Evolutionary conservation across 257 asterid genomes (phyloP).

Genomic region (Lantana camara): DNA sequence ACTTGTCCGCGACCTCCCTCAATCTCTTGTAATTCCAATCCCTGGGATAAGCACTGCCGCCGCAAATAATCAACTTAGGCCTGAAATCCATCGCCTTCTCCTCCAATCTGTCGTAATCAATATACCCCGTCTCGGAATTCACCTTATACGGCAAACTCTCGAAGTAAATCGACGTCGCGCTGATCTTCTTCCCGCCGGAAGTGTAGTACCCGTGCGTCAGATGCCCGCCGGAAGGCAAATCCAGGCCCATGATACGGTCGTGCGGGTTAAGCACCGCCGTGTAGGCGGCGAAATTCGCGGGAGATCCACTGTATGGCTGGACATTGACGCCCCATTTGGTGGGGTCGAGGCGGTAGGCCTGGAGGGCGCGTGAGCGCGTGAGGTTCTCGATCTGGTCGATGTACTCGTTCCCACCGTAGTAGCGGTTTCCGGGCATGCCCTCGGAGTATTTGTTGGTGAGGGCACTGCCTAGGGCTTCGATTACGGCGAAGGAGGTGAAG

Average conservation of each 20-base stretch:
- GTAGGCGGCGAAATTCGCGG: conserved; percentile 81
- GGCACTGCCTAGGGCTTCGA: conserved; percentile 64
- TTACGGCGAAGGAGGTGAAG: conserved; percentile 78
- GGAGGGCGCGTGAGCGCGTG: conserved; percentile 65
- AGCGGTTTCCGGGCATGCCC: conserved; percentile 65
- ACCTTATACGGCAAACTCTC: conserved; percentile 96
- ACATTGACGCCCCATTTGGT: conserved; percentile 72
- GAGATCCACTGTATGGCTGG: conserved; percentile 74
- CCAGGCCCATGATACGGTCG: conserved; percentile 83
- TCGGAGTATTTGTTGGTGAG: conserved; percentile 69
- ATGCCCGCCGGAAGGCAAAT: conserved; percentile 87
- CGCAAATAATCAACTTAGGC: conserved; percentile 86
- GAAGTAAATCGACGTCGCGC: conserved; percentile 85
- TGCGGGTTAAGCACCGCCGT: conserved; percentile 81
- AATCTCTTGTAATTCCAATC: conserved; percentile 75
- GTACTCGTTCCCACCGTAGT: conserved; percentile 66
- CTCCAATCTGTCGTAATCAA: conserved; percentile 78
- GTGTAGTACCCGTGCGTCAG: conserved; percentile 81
- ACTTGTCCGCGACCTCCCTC: conserved; percentile 57
- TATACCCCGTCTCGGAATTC: conserved; percentile 74
- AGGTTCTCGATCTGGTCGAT: conserved; percentile 69
- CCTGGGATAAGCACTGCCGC: conserved; percentile 90
- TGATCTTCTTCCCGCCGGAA: conserved; percentile 86
- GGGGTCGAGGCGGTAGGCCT: conserved; percentile 63
- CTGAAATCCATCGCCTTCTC: conserved; percentile 86